These are phyloP conservation scores for Collybia mongolica DNA, from an alignment of 768 basidiomycete species.

Conservation along the genomic window DNA sequence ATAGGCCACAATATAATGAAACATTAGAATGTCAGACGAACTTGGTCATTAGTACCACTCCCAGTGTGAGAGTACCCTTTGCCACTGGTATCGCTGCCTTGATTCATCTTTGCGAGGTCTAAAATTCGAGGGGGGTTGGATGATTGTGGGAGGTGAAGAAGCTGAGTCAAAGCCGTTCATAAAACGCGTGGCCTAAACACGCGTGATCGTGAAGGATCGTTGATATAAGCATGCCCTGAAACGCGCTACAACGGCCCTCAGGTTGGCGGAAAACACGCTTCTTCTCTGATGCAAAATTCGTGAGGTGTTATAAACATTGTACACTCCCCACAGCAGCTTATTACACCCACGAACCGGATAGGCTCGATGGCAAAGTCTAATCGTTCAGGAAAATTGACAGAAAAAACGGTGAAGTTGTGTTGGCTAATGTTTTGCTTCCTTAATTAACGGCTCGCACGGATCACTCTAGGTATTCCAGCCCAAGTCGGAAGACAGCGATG, in stretches of 20 bases:
- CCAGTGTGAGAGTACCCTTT: conserved; percentile 41
- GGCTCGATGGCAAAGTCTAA: too few species aligned
- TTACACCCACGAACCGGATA: too few species aligned
- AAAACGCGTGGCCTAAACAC: neutral
- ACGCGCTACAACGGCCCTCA: too few species aligned
- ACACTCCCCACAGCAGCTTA: too few species aligned
- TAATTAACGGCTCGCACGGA: neutral
- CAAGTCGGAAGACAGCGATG: conserved; percentile 14
- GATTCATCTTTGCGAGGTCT: neutral
- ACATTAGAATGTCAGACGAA: conserved; percentile 17
- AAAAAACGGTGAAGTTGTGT: too few species aligned
- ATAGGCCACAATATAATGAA: neutral
- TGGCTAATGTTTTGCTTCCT: neutral
- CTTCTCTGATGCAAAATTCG: too few species aligned
- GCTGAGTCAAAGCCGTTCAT: neutral
- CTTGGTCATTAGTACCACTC: conserved; percentile 52
- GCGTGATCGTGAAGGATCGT: neutral
- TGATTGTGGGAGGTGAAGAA: too few species aligned
- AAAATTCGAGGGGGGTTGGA: neutral
- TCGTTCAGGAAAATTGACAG: too few species aligned
- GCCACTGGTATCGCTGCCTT: conserved; percentile 9
- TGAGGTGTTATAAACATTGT: too few species aligned
- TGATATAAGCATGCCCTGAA: too few species aligned
- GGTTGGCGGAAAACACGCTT: too few species aligned
- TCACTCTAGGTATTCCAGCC: conserved; percentile 6